These are phyloP conservation scores for Lepraria neglecta DNA, from an alignment of 495 filamentous ascomycete species.

Conservation along the genomic window DNA sequence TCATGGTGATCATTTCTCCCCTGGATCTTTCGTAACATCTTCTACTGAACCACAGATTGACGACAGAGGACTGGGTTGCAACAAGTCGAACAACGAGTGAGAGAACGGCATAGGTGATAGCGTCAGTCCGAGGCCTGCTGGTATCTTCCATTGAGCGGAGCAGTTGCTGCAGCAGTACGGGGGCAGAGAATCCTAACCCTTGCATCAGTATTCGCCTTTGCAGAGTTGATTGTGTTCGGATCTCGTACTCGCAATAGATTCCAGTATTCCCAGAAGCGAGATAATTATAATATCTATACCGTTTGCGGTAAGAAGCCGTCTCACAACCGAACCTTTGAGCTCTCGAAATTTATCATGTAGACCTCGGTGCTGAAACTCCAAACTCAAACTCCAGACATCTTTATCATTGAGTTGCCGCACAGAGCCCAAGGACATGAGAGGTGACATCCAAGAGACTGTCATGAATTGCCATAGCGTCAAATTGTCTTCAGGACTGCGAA, in stretches of 20 bases:
- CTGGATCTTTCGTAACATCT: slow-evolving; percentile 71
- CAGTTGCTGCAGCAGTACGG: slow-evolving; percentile 65
- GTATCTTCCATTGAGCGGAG: slow-evolving; percentile 58
- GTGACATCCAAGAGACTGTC: slow-evolving; percentile 75
- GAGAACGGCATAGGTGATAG: slow-evolving; percentile 60
- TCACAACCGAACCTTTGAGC: slow-evolving; percentile 63
- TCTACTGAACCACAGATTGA: slow-evolving; percentile 67
- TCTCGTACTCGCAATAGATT: slow-evolving; percentile 49
- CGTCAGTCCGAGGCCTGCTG: slow-evolving; percentile 42
- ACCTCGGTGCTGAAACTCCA: slow-evolving; percentile 67
- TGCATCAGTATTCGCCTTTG: not conserved
- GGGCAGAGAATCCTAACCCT: slow-evolving; percentile 29
- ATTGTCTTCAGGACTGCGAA: slow-evolving; percentile 77
- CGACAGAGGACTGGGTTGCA: slow-evolving; percentile 57
- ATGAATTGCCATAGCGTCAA: slow-evolving; percentile 75
- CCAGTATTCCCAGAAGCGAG: slow-evolving; percentile 51
- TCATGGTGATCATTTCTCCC: slow-evolving; percentile 81
- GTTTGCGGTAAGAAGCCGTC: slow-evolving; percentile 64
- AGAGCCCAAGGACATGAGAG: slow-evolving; percentile 58
- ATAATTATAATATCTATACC: slow-evolving; percentile 67
- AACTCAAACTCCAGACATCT: slow-evolving; percentile 70
- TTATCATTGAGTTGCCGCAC: slow-evolving; percentile 60
- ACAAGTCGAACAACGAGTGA: slow-evolving; percentile 54
- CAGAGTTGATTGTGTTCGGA: not conserved
- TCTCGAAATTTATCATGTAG: slow-evolving; percentile 67